phyloP scores from a whole-genome alignment of 208 protist species.

The Acanthamoeba healyi region DNA sequence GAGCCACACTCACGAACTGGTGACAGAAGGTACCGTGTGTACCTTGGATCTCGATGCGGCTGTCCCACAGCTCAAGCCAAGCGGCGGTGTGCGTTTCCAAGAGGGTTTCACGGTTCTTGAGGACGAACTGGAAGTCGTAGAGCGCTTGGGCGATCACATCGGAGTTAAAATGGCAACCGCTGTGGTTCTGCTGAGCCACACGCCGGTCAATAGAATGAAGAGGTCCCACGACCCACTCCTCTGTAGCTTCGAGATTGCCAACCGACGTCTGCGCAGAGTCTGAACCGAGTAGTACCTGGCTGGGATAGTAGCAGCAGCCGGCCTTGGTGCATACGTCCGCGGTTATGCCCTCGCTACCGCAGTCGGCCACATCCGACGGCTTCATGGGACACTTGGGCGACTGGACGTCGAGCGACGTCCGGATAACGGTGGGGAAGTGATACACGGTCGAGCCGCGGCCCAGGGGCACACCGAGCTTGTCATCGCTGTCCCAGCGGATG shows the following conservation, averaged over 20 bases:
- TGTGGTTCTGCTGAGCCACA: constrained; percentile 51
- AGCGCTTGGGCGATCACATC: constrained; percentile 21
- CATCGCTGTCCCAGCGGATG: background rate
- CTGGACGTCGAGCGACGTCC: constrained; percentile 42
- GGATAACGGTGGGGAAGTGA: constrained; percentile 62
- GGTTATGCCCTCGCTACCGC: constrained; percentile 57
- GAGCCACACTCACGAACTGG: background rate
- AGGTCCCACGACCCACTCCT: background rate
- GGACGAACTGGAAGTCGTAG: constrained; percentile 1
- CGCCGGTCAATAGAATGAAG: background rate
- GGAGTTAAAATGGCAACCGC: constrained; percentile 64
- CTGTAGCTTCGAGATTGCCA: too few relatives aligned
- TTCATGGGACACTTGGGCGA: background rate
- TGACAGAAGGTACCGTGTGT: background rate
- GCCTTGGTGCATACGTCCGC: background rate
- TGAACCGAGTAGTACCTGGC: background rate
- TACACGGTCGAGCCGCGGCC: constrained; percentile 7
- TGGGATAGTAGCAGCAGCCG: constrained; percentile 68
- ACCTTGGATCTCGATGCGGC: constrained; percentile 61
- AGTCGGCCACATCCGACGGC: background rate
- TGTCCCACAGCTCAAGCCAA: constrained; percentile 42
- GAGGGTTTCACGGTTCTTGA: background rate
- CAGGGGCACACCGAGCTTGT: constrained; percentile 31
- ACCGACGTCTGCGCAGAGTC: too few relatives aligned
- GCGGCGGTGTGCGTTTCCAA: constrained; percentile 14